These are phyloP conservation scores for Backusella macrospora DNA, from an alignment of 192 early-diverging fungal species.

Conservation along the genomic window DNA sequence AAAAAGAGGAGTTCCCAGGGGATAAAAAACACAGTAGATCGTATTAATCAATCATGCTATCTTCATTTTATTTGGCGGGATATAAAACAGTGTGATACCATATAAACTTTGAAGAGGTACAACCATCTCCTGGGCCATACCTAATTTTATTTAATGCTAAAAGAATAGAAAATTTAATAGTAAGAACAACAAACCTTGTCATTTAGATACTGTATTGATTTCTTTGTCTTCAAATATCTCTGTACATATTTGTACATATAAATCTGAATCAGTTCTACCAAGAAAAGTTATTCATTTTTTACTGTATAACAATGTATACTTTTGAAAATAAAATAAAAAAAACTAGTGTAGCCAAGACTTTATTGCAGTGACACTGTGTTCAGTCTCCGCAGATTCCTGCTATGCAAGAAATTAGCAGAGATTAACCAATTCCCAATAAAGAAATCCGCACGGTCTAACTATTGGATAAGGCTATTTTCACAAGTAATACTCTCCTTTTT, in stretches of 20 bases:
- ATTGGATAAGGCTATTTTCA: neutral
- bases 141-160: neutral
- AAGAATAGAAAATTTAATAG: neutral
- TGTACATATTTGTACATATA: neutral
- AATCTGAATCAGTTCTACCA: neutral
- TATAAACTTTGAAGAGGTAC: neutral
- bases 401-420: neutral
- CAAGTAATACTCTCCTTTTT: neutral
- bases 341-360: conserved; percentile 2
- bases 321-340: neutral
- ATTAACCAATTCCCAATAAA: conserved; percentile 6
- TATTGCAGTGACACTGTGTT: neutral
- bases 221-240: neutral
- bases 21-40: conserved; percentile 18
- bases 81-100: conserved; percentile 7
- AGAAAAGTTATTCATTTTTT: neutral
- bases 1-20: conserved; percentile 7
- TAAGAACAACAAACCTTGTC: neutral
- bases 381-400: neutral
- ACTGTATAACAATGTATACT: neutral
- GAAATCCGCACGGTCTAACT: neutral
- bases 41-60: conserved; percentile 2
- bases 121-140: neutral
- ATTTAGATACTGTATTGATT: neutral
- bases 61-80: conserved; percentile 20